A percentile compares a stretch with the other conserved stretches of the same genome.
Evolutionary conservation across 23 red algal genomes (phyloP).

Genomic region (Porphyridium purpureum): DNA sequence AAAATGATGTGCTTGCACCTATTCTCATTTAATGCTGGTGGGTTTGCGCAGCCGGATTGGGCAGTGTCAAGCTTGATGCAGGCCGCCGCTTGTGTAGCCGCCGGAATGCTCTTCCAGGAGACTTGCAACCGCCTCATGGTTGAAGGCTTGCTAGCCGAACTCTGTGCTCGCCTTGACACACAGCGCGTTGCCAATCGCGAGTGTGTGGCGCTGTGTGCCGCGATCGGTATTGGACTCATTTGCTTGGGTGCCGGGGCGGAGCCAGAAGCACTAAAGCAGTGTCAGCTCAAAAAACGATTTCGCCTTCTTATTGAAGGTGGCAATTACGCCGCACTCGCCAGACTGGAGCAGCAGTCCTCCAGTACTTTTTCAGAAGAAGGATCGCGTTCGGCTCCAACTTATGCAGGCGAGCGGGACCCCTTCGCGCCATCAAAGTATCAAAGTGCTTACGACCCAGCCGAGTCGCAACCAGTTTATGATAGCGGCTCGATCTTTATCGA

Average conservation of each 20-base stretch:
- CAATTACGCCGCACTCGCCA: not conserved
- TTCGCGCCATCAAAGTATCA: too few relatives aligned
- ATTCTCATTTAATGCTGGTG: constrained; percentile 50
- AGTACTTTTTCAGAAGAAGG: too few relatives aligned
- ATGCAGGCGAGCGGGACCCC: too few relatives aligned
- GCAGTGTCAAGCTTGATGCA: constrained; percentile 71
- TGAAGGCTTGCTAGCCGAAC: constrained; percentile 65
- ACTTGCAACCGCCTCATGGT: constrained; percentile 45
- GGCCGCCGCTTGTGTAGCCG: constrained; percentile 59
- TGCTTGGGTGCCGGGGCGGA: constrained; percentile 18
- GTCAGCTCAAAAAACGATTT: not conserved
- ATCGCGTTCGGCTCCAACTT: too few relatives aligned
- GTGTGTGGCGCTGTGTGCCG: constrained; percentile 52
- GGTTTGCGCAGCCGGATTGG: constrained; percentile 94
- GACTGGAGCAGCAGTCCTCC: too few relatives aligned
- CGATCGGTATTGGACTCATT: constrained; percentile 57
- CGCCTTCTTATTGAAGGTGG: not conserved
- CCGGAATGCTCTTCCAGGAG: constrained; percentile 61
- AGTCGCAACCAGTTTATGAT: too few relatives aligned
- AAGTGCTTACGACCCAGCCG: too few relatives aligned
- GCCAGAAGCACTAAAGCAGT: not conserved
- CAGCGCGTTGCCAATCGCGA: constrained; percentile 41
- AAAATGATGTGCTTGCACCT: constrained; percentile 86
- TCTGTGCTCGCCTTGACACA: constrained; percentile 21
- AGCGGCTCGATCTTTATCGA: too few relatives aligned